Evolutionary conservation across 2,329 filamentous ascomycete genomes (phyloP).

Genomic region (Xylaria sp.): DNA sequence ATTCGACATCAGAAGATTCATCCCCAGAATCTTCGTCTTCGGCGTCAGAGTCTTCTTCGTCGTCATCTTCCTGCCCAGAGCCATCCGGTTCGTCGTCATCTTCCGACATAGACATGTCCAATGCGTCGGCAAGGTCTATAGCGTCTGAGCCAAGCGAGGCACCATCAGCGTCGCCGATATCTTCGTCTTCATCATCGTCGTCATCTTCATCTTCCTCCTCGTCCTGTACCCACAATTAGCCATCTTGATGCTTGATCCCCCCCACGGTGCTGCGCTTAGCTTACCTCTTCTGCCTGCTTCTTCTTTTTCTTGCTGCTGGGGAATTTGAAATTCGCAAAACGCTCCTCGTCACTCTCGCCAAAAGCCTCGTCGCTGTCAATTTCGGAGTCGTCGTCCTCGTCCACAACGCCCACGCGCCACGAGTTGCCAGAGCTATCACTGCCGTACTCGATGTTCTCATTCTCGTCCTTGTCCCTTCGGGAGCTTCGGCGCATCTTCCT

Average conservation of each 20-base stretch:
- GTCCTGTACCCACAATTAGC: conserved; percentile 44
- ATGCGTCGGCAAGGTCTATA: conserved; percentile 62
- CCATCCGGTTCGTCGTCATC: conserved; percentile 57
- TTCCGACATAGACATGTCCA: conserved; percentile 54
- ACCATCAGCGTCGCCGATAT: conserved; percentile 60
- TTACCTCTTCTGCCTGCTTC: conserved; percentile 53
- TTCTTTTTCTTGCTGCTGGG: conserved; percentile 49
- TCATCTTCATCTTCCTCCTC: conserved; percentile 65
- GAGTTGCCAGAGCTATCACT: conserved; percentile 86
- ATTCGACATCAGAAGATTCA: conserved; percentile 50
- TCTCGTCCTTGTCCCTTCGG: conserved; percentile 52
- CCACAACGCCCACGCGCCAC: conserved; percentile 75
- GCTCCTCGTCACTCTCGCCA: conserved; percentile 85
- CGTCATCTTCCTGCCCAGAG: conserved; percentile 53
- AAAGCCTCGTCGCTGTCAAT: conserved; percentile 79
- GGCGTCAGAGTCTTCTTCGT: conserved; percentile 50
- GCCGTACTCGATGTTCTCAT: conserved; percentile 68
- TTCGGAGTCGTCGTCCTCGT: conserved; percentile 67
- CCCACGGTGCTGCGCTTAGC: conserved; percentile 31
- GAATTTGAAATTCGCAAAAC: conserved; percentile 75
- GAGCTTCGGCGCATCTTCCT: conserved; percentile 50
- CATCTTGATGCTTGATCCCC: background rate
- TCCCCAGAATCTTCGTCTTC: conserved; percentile 49
- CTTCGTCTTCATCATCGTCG: conserved; percentile 59
- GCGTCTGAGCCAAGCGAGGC: conserved; percentile 65